A percentile compares a stretch with the other conserved stretches of the same genome.
phyloP scores from a whole-genome alignment of 2,329 filamentous ascomycete species.

The Ophiobolus disseminans region DNA sequence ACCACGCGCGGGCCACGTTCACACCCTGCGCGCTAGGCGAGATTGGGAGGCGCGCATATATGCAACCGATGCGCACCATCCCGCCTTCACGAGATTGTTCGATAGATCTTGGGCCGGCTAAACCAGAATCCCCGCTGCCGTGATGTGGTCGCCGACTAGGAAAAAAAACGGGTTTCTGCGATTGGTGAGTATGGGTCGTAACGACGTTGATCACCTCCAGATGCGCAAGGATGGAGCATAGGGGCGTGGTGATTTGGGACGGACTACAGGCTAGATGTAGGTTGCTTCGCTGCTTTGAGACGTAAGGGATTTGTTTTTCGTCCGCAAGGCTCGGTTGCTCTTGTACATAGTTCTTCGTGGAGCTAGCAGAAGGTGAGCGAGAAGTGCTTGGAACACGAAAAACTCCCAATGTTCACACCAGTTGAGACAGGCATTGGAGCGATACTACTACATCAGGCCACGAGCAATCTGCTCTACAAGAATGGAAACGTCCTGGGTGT shows the following conservation, averaged over 20 bases:
- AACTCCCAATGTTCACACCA: slow-evolving; percentile 64
- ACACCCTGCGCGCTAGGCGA: slow-evolving; percentile 18
- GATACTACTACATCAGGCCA: slow-evolving; percentile 59
- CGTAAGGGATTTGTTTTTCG: background rate
- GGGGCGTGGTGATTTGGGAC: slow-evolving; percentile 1
- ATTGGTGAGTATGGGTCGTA: slow-evolving; percentile 16
- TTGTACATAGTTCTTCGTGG: too few relatives aligned
- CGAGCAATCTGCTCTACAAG: slow-evolving; percentile 57
- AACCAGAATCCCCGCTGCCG: slow-evolving; percentile 15
- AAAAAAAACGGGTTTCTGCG: slow-evolving; percentile 5
- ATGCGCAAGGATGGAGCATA: background rate
- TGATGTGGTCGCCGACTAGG: slow-evolving; percentile 28
- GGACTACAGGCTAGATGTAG: background rate
- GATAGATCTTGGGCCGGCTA: slow-evolving; percentile 13
- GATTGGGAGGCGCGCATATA: slow-evolving; percentile 11
- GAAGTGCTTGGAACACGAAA: too few relatives aligned
- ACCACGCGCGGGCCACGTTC: slow-evolving; percentile 22
- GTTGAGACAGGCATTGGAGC: slow-evolving; percentile 60
- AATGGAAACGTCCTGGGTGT: slow-evolving; percentile 61
- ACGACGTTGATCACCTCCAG: slow-evolving; percentile 12
- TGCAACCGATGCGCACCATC: slow-evolving; percentile 19
- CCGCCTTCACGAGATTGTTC: slow-evolving; percentile 4
- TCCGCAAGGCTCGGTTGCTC: background rate
- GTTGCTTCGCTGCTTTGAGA: background rate
- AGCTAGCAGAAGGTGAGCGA: too few relatives aligned